Percentiles rank a stretch among this genome's conserved stretches.
Evolutionary conservation across 2,329 filamentous ascomycete genomes (phyloP).

Genomic region (Paraconiothyrium brasiliense): DNA sequence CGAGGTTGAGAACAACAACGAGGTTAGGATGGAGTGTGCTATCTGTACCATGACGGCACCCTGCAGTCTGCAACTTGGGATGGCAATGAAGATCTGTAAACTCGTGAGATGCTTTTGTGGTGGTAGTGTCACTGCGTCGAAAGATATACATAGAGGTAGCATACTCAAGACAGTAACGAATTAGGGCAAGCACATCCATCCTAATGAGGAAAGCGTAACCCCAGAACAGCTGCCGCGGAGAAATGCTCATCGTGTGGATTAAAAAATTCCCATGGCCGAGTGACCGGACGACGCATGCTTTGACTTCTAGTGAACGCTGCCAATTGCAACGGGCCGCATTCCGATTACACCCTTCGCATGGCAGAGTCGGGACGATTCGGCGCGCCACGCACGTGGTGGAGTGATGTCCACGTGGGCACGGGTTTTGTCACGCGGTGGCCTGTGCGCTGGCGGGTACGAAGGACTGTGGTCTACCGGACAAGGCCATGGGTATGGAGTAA

Average conservation of each 20-base stretch:
- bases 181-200: neutral
- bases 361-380: conserved; percentile 7
- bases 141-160: too few species aligned
- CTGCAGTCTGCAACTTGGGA: too few species aligned
- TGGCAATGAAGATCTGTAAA: too few species aligned
- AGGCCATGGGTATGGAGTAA: too few species aligned
- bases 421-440: neutral
- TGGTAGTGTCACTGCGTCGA: too few species aligned
- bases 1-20: too few species aligned
- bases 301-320: neutral
- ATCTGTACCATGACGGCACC: too few species aligned
- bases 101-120: too few species aligned
- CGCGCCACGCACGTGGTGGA: conserved; percentile 5
- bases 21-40: too few species aligned
- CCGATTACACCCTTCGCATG: conserved; percentile 5
- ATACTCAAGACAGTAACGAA: neutral
- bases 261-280: conserved; percentile 9
- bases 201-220: neutral
- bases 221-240: conserved; percentile 18
- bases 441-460: too few species aligned
- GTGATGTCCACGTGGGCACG: neutral
- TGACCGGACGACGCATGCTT: conserved; percentile 1
- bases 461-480: too few species aligned
- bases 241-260: conserved; percentile 6
- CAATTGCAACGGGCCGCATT: neutral